phyloP scores from a whole-genome alignment of 352 stramenopile genomes.

The Phytophthora idaei region DNA sequence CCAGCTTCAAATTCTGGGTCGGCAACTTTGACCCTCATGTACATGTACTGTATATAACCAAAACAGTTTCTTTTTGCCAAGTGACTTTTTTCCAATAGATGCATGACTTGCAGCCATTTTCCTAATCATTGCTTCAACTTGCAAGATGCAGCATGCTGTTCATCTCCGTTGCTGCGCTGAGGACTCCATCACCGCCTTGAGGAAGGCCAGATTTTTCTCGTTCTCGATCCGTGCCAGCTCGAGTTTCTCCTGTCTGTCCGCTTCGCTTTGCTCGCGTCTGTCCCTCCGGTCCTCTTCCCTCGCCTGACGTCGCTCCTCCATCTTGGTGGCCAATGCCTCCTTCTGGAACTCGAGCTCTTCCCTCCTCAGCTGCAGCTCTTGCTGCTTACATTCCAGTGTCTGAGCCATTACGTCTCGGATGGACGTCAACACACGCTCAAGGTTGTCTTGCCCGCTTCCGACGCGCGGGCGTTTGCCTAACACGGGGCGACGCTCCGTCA shows the following conservation, averaged over 20 bases:
- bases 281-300: conserved; percentile 29
- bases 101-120: too few relatives aligned
- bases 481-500: conserved; percentile 12
- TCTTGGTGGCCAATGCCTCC: conserved; percentile 32
- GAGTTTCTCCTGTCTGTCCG: conserved; percentile 32
- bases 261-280: conserved; percentile 31
- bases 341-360: conserved; percentile 35
- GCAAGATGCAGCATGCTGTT: conserved; percentile 1
- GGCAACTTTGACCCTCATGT: not conserved
- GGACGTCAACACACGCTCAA: conserved; percentile 25
- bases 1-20: not conserved
- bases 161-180: conserved; percentile 25
- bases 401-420: conserved; percentile 25
- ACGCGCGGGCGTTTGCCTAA: conserved; percentile 27
- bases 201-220: conserved; percentile 41
- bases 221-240: conserved; percentile 39
- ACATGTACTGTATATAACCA: conserved; percentile 5
- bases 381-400: conserved; percentile 20
- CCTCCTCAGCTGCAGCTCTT: conserved; percentile 32
- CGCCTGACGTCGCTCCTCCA: conserved; percentile 32
- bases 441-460: not conserved
- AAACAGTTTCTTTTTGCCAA: not conserved
- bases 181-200: conserved; percentile 40
- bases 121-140: not conserved
- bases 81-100: not conserved